Evolutionary conservation across 2,329 filamentous ascomycete genomes (phyloP), one percentile per base, ranked within the genome.

Genomic region (Bisporella sp.): DNA sequence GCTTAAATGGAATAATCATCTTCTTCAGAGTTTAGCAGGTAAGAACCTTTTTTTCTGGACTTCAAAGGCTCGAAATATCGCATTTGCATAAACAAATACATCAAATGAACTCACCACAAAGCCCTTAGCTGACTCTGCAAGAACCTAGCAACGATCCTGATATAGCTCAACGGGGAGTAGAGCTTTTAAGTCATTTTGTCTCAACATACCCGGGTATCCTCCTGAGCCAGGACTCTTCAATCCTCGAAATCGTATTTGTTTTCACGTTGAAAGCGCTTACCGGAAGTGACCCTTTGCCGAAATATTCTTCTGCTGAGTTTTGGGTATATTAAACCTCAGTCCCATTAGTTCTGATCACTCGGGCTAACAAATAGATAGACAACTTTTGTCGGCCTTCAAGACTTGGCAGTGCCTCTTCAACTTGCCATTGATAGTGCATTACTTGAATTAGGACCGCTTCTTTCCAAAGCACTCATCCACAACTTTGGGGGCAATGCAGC

Each of bases 211-310:
- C 82, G 0, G 69, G 73, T n/a, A 73, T 85, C 6, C 69, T 92
- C 4, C 74, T 89, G 45, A 69, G 66, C 5, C 68, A 80, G 6
- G 76, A 83, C 47, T 73, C 80, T 8, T 73, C 77, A 1, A 72
- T 76, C 8, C 72, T 85, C 1, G 81, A 85, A 52, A 80, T 76
- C 58, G 77, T 89, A 53, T 85, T 95, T 60, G 69, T 83, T 48
- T 91, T 92, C 60, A 78, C 82, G 0, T 70, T 93, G 9, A 77
- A 80, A 58, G 82, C 87, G 6, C 69, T 95, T 5, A 77, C 83
- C 41, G 84, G 84, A 9, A 80, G 76, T 31, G 88, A 93, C 52
- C 82, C 85, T 0, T 70, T 95, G 7, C 85, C 87, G 0, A 95
- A 93, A 68, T 78, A 78, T 31, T 79, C 85, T 3, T 79, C 88